Evolutionary conservation across 169 alveolate genomes (phyloP).

Genomic region (Plasmodium berghei): DNA sequence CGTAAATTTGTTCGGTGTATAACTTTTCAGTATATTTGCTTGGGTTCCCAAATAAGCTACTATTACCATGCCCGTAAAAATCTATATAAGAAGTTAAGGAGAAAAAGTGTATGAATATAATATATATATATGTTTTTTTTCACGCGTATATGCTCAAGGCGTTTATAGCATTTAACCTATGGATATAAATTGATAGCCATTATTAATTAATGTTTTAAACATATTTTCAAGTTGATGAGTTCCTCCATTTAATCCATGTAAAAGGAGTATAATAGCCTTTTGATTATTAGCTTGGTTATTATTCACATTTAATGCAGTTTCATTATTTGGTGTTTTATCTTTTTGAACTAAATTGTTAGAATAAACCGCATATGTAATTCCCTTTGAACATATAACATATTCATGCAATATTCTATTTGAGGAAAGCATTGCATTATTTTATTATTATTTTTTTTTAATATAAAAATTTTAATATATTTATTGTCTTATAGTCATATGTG

Average conservation of each 20-base stretch:
- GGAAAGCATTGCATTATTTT: slow-evolving; percentile 5
- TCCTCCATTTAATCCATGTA: slow-evolving; percentile 71
- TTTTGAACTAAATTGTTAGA: slow-evolving; percentile 26
- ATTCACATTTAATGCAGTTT: neutral
- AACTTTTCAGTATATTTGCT: slow-evolving; percentile 62
- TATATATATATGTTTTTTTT: too few relatives aligned
- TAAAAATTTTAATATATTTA: slow-evolving; percentile 3
- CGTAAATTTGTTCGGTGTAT: slow-evolving; percentile 72
- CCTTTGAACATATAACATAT: slow-evolving; percentile 46
- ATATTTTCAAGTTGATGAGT: slow-evolving; percentile 54
- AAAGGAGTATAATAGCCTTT: slow-evolving; percentile 20
- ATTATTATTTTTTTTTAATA: neutral
- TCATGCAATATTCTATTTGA: slow-evolving; percentile 32
- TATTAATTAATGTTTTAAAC: slow-evolving; percentile 7
- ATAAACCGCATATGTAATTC: slow-evolving; percentile 42
- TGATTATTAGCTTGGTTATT: slow-evolving; percentile 12
- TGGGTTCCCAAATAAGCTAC: slow-evolving; percentile 20
- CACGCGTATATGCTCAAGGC: too few relatives aligned
- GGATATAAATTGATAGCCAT: slow-evolving; percentile 44
- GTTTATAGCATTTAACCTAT: slow-evolving; percentile 22
- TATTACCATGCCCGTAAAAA: slow-evolving; percentile 68
- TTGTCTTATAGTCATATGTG: too few relatives aligned
- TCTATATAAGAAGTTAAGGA: slow-evolving; percentile 6
- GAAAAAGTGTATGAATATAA: neutral
- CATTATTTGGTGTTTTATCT: slow-evolving; percentile 12